A percentile compares a stretch with the other conserved stretches of the same genome.
Evolutionary conservation across 805 yeast genomes (phyloP).

Genomic region (Barnettozyma californica): DNA sequence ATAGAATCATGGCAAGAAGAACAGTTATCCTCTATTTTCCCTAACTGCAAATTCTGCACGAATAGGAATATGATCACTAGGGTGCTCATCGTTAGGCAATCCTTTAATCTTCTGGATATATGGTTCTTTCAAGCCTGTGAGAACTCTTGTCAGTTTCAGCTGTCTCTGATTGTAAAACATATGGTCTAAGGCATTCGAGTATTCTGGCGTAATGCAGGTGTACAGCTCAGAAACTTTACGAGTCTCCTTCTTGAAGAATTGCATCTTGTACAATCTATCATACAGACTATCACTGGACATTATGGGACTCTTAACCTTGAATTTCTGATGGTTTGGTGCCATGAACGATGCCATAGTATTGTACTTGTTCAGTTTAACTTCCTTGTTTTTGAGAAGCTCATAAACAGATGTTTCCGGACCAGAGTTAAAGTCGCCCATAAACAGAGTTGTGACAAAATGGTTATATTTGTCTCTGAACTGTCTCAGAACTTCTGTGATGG

Average conservation of each 20-base stretch:
- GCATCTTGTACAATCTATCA: slow-evolving; percentile 19
- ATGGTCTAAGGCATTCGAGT: slow-evolving; percentile 52
- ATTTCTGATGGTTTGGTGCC: slow-evolving; percentile 19
- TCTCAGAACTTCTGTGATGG: slow-evolving; percentile 33
- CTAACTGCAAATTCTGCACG: slow-evolving; percentile 22
- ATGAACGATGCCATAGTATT: slow-evolving; percentile 10
- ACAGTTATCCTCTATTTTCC: neutral
- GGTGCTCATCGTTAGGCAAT: slow-evolving; percentile 53
- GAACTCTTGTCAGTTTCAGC: slow-evolving; percentile 36
- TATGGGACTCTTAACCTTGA: slow-evolving; percentile 28
- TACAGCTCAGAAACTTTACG: slow-evolving; percentile 13
- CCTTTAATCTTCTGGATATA: slow-evolving; percentile 34
- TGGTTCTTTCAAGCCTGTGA: slow-evolving; percentile 42
- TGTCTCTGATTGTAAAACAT: slow-evolving; percentile 45
- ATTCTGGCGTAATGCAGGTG: slow-evolving; percentile 45
- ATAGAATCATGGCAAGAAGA: neutral
- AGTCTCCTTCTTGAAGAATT: neutral
- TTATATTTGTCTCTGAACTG: slow-evolving; percentile 26
- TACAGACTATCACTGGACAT: slow-evolving; percentile 26
- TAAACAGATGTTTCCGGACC: slow-evolving; percentile 44
- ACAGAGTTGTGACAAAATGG: slow-evolving; percentile 31
- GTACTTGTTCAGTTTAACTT: slow-evolving; percentile 21
- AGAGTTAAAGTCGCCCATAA: slow-evolving; percentile 57
- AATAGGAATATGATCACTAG: slow-evolving; percentile 33
- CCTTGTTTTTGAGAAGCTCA: slow-evolving; percentile 32